phyloP scores from a whole-genome alignment of 2,329 filamentous ascomycete species.

The Fusarium burgessii region DNA sequence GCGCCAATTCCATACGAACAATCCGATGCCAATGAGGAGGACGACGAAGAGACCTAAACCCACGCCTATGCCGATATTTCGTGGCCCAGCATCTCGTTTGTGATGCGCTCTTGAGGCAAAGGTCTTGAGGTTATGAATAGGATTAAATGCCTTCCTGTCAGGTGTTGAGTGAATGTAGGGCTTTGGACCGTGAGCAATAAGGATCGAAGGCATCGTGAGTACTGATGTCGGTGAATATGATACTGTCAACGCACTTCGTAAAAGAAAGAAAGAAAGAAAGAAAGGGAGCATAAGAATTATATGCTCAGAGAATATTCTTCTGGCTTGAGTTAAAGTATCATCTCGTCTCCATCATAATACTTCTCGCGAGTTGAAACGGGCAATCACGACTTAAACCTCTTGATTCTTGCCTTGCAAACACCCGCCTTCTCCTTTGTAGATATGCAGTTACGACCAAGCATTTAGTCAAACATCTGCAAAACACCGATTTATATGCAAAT shows the following conservation, averaged over 20 bases:
- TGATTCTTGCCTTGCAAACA: constrained; percentile 3
- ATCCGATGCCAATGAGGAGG: constrained; percentile 5
- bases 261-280: no score
- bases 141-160: no score
- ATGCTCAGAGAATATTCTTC: neutral
- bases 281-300: neutral
- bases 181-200: neutral
- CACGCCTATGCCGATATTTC: constrained; percentile 18
- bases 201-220: constrained; percentile 22
- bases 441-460: neutral
- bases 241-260: rapidly evolving
- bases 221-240: neutral
- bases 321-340: no score
- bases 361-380: neutral
- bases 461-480: constrained; percentile 22
- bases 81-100: constrained; percentile 11
- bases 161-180: neutral
- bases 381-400: constrained; percentile 11
- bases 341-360: neutral
- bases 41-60: constrained; percentile 22
- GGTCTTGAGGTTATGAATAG: neutral
- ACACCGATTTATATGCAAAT: neutral
- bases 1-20: constrained; percentile 30
- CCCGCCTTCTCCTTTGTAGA: neutral
- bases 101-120: neutral